These are phyloP conservation scores for Ziziphus jujuba DNA, from an alignment of 306 rosid species.

Conservation along the genomic window DNA sequence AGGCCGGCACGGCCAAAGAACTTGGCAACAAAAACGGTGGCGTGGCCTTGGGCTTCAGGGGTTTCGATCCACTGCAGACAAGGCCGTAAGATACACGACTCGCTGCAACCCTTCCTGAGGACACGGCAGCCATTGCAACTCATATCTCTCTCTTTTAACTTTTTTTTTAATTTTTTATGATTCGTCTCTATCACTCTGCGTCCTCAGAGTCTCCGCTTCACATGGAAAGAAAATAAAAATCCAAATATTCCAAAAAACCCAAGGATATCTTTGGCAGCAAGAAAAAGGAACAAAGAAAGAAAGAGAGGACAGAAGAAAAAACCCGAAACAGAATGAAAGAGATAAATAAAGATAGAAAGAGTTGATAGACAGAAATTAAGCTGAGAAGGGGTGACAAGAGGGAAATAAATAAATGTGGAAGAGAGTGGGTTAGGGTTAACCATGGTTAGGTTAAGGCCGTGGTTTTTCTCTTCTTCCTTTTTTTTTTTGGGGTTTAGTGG, in stretches of 20 bases:
- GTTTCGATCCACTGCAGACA: conserved; percentile 89
- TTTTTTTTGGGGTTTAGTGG: background rate
- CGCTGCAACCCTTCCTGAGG: conserved; percentile 98
- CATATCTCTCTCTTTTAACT: conserved; percentile 45
- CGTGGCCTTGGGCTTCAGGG: conserved; percentile 92
- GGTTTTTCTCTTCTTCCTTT: no score
- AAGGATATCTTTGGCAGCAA: conserved; percentile 25
- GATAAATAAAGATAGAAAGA: no score
- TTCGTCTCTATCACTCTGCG: background rate
- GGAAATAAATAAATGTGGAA: conserved; percentile 7
- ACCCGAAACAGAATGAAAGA: background rate
- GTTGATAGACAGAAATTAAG: conserved; percentile 1
- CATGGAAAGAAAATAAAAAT: conserved; percentile 24
- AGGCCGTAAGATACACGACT: conserved; percentile 81
- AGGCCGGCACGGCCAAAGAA: conserved; percentile 99
- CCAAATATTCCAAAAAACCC: no score
- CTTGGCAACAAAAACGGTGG: conserved; percentile 95
- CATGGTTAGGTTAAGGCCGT: background rate
- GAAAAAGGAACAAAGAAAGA: conserved; percentile 5
- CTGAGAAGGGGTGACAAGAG: background rate
- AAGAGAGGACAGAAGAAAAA: background rate
- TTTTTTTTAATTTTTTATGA: no score
- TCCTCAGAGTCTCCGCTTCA: conserved; percentile 11
- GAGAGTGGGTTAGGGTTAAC: conserved; percentile 16
- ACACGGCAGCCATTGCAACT: conserved; percentile 99